Conservation (phyloP, 192 early-diverging fungal genomes). For the Podila minutissima region DNA sequence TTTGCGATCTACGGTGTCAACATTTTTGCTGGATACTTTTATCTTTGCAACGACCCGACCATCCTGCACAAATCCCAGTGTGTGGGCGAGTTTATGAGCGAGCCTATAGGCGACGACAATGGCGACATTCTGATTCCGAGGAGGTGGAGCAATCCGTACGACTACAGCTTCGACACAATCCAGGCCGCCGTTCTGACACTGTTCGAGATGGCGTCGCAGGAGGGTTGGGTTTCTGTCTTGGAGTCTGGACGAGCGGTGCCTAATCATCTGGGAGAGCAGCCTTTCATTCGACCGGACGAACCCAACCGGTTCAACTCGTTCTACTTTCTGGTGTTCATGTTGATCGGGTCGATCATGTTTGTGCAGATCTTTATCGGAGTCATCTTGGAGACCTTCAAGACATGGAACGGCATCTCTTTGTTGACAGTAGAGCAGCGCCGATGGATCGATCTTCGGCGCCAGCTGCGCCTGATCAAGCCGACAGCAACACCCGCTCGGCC, state of each 20-base stretch:
- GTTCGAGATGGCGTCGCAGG: constrained; percentile 66
- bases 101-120: constrained; percentile 22
- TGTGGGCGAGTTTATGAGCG: constrained; percentile 51
- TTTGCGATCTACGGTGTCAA: constrained; percentile 67
- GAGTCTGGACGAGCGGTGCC: constrained; percentile 45
- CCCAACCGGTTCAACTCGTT: constrained; percentile 61
- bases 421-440: constrained; percentile 65
- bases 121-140: constrained; percentile 54
- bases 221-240: constrained; percentile 67
- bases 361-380: constrained; percentile 68
- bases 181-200: constrained; percentile 59
- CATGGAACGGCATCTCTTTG: constrained; percentile 62
- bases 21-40: constrained; percentile 65
- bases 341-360: constrained; percentile 66
- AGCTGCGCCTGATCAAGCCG: constrained; percentile 60
- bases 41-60: constrained; percentile 51
- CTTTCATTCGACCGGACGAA: constrained; percentile 42
- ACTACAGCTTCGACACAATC: constrained; percentile 68
- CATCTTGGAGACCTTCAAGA: constrained; percentile 66
- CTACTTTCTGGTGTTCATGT: constrained; percentile 67
- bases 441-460: constrained; percentile 67
- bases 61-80: constrained; percentile 36
- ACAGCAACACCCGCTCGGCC: constrained; percentile 62
- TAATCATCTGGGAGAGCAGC: constrained; percentile 51
- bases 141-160: constrained; percentile 67